A percentile compares a stretch with the other conserved stretches of the same genome.
Evolutionary conservation across 495 filamentous ascomycete genomes (phyloP).

Genomic region (Tuber brumale): DNA sequence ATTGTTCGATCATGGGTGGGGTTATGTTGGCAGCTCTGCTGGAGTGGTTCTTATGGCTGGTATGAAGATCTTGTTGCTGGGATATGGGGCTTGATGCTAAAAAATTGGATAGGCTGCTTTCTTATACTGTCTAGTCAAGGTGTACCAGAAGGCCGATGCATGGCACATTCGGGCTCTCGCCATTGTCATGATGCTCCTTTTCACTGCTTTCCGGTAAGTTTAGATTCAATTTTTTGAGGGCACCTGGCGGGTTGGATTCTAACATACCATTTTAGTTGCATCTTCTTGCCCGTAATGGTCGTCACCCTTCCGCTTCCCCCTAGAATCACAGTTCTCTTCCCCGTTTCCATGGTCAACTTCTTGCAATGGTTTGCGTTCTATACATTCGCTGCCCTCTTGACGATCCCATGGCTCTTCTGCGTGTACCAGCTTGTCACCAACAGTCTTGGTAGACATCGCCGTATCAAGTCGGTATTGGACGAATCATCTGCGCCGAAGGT

Average conservation of each 20-base stretch:
- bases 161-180: conserved; percentile 73
- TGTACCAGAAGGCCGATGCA: conserved; percentile 82
- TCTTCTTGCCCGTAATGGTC: conserved; percentile 90
- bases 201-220: conserved; percentile 65
- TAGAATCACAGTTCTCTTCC: conserved; percentile 64
- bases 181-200: conserved; percentile 64
- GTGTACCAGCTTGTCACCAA: conserved; percentile 84
- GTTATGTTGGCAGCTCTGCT: conserved; percentile 79
- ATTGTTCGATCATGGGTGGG: conserved; percentile 71
- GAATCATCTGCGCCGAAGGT: conserved; percentile 85
- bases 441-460: conserved; percentile 69
- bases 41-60: conserved; percentile 93
- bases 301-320: conserved; percentile 83
- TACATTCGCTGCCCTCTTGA: conserved; percentile 79
- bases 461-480: conserved; percentile 77
- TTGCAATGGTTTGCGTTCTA: conserved; percentile 97
- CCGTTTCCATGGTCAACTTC: conserved; percentile 55
- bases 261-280: conserved; percentile 50
- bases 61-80: conserved; percentile 10
- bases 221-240: background rate
- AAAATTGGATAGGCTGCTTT: conserved; percentile 56
- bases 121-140: conserved; percentile 82
- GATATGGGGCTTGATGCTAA: background rate
- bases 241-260: conserved; percentile 16
- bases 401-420: conserved; percentile 87